phyloP scores from a whole-genome alignment of 2,329 filamentous ascomycete genomes.

The Pestalotiopsis sp. region DNA sequence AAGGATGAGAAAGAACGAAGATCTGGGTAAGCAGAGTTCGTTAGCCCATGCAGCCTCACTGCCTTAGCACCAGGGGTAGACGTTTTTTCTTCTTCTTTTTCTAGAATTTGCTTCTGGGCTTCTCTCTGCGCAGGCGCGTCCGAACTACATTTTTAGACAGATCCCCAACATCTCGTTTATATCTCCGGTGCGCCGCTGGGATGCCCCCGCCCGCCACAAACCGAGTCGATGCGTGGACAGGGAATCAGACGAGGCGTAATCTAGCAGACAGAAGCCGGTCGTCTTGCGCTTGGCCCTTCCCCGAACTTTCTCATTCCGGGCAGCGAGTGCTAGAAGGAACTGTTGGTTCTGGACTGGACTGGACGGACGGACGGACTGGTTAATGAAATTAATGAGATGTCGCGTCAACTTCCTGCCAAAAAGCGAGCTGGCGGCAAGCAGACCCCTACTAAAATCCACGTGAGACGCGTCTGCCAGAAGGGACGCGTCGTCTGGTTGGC shows the following conservation, averaged over 20 bases:
- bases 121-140: background rate
- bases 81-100: background rate
- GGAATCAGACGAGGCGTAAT: background rate
- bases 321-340: background rate
- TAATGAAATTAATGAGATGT: too few species aligned
- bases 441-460: background rate
- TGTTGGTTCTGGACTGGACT: background rate
- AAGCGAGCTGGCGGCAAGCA: background rate
- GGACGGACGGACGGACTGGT: background rate
- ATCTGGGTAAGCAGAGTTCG: background rate
- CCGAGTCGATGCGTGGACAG: background rate
- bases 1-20: background rate
- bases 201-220: background rate
- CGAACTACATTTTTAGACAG: background rate
- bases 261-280: background rate
- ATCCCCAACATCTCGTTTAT: background rate
- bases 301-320: background rate
- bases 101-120: background rate
- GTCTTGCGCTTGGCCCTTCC: background rate
- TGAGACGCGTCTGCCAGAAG: background rate
- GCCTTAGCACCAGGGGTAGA: background rate
- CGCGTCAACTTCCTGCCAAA: background rate
- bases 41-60: slow-evolving; percentile 2
- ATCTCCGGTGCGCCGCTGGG: background rate
- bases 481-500: slow-evolving; percentile 1